Base-by-base conservation (phyloP, 768 basidiomycete species). In the Daedaleopsis sinensis region DNA sequence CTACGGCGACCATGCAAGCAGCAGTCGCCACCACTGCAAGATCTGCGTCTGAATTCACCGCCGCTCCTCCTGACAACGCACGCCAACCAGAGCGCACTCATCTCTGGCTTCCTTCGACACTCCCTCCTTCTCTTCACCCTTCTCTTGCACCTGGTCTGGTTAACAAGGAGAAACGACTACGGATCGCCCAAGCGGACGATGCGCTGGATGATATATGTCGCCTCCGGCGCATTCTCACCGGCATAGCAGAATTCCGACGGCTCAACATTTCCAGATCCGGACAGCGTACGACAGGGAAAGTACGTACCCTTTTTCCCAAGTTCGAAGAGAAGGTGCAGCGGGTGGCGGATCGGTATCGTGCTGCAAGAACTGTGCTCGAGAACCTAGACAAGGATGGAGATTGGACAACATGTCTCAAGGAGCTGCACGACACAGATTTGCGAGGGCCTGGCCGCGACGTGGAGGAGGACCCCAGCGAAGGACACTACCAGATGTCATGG, bases 171-270 rank as follows among this genome's bases (percentile, higher is more conserved):
- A 3, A 43, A 4, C 42, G 11, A 11, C 11, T 32, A 7, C 27
- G 42, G 18, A 19, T 57, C 11, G 63, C 65, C 2, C 65, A 66
- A 32, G 52, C 54, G 0, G 54, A 64, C 19, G 63, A 64, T 37
- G 55, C 57, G 0, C 48, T 66, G 21, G 37, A 35, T 1, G 58
- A 64, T 3, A 23, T 66, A 1, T 46, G 65, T 18, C 52, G 37
- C 18, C 48, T 47, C 9, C 49, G 50, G 1, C 42, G 65, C 16
- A 54, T 53, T 12, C 36, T 32, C 9, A 19, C 16, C 6, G 19
- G 53, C 36, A 42, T 67, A 4, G 19, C 24, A 8, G 44, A 63
- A 16, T 61, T 59, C 55, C 56, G 57, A 23, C 27, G 27, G 1
- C n/a, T 57, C 5, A 55, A 66, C n/a, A 37, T 61, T 5, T 18